phyloP scores from a whole-genome alignment of 2,329 filamentous ascomycete genomes.

The Akanthomyces muscarius region DNA sequence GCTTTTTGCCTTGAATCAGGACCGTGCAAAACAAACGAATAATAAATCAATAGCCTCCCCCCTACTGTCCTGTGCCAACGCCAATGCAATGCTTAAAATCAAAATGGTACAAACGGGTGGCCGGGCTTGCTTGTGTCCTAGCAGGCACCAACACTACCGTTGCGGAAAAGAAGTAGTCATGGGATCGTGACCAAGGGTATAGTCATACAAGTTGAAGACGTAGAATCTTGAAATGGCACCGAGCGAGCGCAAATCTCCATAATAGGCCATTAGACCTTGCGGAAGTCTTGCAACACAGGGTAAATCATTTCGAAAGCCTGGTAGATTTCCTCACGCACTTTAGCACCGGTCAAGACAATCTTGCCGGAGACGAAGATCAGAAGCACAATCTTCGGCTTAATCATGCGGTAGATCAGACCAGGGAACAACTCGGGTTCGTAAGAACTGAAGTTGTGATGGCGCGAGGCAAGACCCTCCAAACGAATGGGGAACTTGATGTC shows the following conservation, averaged over 20 bases:
- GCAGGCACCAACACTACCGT: constrained; percentile 19
- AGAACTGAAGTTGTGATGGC: constrained; percentile 98
- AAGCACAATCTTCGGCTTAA: constrained; percentile 98
- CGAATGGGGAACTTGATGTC: constrained; percentile 99
- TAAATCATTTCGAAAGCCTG: constrained; percentile 97
- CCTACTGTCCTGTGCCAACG: constrained; percentile 43
- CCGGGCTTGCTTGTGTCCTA: constrained; percentile 24
- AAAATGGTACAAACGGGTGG: constrained; percentile 37
- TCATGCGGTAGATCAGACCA: constrained; percentile 99
- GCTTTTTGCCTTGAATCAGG: constrained; percentile 33
- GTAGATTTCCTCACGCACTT: constrained; percentile 97
- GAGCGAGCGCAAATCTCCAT: not conserved
- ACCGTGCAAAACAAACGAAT: constrained; percentile 27
- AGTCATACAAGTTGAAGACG: constrained; percentile 37
- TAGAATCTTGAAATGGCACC: not conserved
- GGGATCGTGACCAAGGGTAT: constrained; percentile 44
- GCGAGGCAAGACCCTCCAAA: constrained; percentile 88
- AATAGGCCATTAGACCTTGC: constrained; percentile 45
- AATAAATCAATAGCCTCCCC: constrained; percentile 27
- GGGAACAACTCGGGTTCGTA: constrained; percentile 99
- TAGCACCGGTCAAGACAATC: constrained; percentile 95
- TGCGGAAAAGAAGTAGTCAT: constrained; percentile 35
- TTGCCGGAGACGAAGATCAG: constrained; percentile 98
- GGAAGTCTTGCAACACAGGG: constrained; percentile 77
- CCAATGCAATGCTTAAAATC: constrained; percentile 53